Evolutionary conservation across 169 alveolate genomes (phyloP).

Genomic region (Pseudocohnilembus persalinus): DNA sequence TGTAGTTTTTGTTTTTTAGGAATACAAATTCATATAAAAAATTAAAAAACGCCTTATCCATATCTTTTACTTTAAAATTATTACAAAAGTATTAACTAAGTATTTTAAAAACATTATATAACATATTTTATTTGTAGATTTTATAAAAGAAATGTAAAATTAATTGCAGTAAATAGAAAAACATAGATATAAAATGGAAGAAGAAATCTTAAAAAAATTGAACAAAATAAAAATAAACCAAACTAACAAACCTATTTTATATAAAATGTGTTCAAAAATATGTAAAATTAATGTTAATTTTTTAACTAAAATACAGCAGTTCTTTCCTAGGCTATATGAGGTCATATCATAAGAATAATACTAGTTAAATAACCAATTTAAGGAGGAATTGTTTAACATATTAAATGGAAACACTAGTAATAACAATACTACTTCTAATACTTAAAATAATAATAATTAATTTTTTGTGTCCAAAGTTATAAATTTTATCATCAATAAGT

Average conservation of each 20-base stretch:
- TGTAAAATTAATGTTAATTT: background rate
- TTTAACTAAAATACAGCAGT: background rate
- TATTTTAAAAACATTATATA: no score
- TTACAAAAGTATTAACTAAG: no score
- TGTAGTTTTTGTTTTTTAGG: no score
- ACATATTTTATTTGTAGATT: background rate
- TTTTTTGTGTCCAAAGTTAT: no score
- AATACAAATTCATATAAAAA: no score
- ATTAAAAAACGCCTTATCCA: no score
- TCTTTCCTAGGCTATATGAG: background rate
- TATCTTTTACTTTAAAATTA: no score
- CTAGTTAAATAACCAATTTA: background rate
- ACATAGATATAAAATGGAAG: background rate
- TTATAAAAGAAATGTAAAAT: background rate
- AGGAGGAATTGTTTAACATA: background rate
- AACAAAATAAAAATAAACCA: background rate
- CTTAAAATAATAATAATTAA: background rate
- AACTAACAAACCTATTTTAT: background rate
- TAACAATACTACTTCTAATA: no score
- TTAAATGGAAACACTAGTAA: no score
- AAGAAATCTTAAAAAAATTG: no score
- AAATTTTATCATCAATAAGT: no score
- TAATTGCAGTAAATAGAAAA: background rate
- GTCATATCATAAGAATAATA: background rate
- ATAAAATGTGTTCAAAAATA: background rate